A percentile compares a stretch with the other conserved stretches of the same genome.
Evolutionary conservation across 2,329 filamentous ascomycete species (phyloP).

Genomic region (Aspergillus latus): DNA sequence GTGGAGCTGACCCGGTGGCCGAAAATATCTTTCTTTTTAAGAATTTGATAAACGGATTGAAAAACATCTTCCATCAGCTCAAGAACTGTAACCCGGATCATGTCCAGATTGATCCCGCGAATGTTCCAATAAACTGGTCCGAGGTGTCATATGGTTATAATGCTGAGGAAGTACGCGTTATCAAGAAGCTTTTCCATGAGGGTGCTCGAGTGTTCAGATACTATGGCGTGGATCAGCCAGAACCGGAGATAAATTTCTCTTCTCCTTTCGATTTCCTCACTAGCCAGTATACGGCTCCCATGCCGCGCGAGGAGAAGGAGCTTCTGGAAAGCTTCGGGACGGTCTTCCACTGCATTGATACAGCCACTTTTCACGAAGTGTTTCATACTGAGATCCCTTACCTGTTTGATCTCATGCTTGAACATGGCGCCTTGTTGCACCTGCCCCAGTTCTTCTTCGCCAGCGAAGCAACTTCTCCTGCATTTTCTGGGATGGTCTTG

Average conservation of each 20-base stretch:
- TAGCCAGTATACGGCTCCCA: conserved; percentile 92
- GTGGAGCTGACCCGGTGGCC: conserved; percentile 82
- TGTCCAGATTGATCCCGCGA: conserved; percentile 69
- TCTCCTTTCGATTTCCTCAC: conserved; percentile 90
- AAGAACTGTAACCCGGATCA: conserved; percentile 78
- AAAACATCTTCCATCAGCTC: conserved; percentile 94
- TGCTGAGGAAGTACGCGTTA: conserved; percentile 92
- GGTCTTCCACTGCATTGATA: conserved; percentile 97
- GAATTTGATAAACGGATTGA: conserved; percentile 91
- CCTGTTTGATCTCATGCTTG: conserved; percentile 96
- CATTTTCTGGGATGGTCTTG: conserved; percentile 96
- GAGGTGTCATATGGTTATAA: conserved; percentile 96
- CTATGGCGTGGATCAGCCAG: conserved; percentile 83
- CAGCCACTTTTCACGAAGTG: conserved; percentile 96
- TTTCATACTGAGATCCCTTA: conserved; percentile 97
- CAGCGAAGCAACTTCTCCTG: conserved; percentile 96
- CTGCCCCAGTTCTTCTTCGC: conserved; percentile 97
- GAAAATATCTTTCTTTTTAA: conserved; percentile 99
- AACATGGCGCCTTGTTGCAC: conserved; percentile 89
- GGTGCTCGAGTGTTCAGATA: conserved; percentile 96
- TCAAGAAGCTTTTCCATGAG: conserved; percentile 96
- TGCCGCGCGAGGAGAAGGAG: conserved; percentile 94
- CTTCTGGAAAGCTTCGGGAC: conserved; percentile 96
- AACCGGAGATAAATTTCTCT: conserved; percentile 69
- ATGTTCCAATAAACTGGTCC: conserved; percentile 85